These are phyloP conservation scores for Pichia nanzhaoensis DNA, from an alignment of 805 yeast genomes.

Conservation along the genomic window DNA sequence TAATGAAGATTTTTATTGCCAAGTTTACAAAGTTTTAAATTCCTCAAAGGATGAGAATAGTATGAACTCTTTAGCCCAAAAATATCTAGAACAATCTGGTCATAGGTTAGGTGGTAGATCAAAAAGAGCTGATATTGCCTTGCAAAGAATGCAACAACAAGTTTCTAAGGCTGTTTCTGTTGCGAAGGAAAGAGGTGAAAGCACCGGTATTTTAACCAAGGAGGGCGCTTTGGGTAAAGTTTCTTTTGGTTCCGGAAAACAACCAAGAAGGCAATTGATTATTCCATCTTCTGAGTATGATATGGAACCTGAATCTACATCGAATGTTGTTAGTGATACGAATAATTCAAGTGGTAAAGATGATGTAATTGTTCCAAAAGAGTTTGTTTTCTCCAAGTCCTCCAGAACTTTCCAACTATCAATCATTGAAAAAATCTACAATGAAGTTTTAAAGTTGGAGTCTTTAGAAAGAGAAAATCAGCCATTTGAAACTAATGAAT, in stretches of 20 bases:
- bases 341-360: conserved; percentile 3
- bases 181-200: conserved; percentile 75
- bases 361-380: conserved; percentile 27
- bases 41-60: conserved; percentile 49
- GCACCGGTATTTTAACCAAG: conserved; percentile 50
- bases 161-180: conserved; percentile 93
- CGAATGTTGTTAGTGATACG: conserved; percentile 19
- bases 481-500: conserved; percentile 38
- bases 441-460: conserved; percentile 72
- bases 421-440: conserved; percentile 71
- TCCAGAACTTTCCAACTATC: conserved; percentile 51
- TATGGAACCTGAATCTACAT: conserved; percentile 13
- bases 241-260: conserved; percentile 68
- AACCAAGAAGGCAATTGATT: conserved; percentile 82
- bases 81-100: conserved; percentile 85
- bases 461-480: conserved; percentile 58
- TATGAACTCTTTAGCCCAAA: conserved; percentile 82
- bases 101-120: conserved; percentile 82
- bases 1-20: conserved; percentile 93
- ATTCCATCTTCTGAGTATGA: conserved; percentile 23
- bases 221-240: conserved; percentile 91
- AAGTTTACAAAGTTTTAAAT: conserved; percentile 76
- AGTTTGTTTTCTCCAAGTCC: conserved; percentile 28
- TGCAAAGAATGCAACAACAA: conserved; percentile 97
- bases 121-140: conserved; percentile 80